phyloP scores from a whole-genome alignment of 495 filamentous ascomycete genomes.

The Tirmania nivea region DNA sequence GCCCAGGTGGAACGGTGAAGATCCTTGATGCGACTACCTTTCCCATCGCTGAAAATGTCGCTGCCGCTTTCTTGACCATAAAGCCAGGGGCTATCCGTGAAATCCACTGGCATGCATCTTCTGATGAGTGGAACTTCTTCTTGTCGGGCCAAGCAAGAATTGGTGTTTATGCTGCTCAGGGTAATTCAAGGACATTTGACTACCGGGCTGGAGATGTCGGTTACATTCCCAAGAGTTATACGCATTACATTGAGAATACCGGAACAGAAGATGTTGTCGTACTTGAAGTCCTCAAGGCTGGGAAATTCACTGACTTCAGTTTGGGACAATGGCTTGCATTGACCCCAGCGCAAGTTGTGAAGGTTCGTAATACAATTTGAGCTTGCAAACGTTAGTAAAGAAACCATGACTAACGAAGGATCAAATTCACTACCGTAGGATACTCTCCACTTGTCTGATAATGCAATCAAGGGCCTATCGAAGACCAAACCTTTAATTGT shows the following conservation, averaged over 20 bases:
- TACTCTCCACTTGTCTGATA: conserved; percentile 35
- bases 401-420: neutral
- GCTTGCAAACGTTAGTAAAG: conserved; percentile 21
- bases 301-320: conserved; percentile 38
- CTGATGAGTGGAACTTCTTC: conserved; percentile 47
- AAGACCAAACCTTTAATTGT: conserved; percentile 32
- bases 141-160: conserved; percentile 36
- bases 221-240: conserved; percentile 40
- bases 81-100: conserved; percentile 39
- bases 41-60: conserved; percentile 36
- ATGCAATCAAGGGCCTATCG: conserved; percentile 31
- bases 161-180: conserved; percentile 37
- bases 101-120: conserved; percentile 44
- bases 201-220: conserved; percentile 41
- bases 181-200: conserved; percentile 39
- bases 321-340: conserved; percentile 44
- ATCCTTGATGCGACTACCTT: conserved; percentile 43
- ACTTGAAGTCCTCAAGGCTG: conserved; percentile 45
- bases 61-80: conserved; percentile 36
- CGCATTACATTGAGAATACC: conserved; percentile 46
- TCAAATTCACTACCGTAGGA: conserved; percentile 23
- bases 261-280: conserved; percentile 38
- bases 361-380: conserved; percentile 24
- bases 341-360: conserved; percentile 24
- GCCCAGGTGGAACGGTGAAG: conserved; percentile 34